Conservation (phyloP, 371 early-diverging fungal genomes). For the Lichtheimia hyalospora region DNA sequence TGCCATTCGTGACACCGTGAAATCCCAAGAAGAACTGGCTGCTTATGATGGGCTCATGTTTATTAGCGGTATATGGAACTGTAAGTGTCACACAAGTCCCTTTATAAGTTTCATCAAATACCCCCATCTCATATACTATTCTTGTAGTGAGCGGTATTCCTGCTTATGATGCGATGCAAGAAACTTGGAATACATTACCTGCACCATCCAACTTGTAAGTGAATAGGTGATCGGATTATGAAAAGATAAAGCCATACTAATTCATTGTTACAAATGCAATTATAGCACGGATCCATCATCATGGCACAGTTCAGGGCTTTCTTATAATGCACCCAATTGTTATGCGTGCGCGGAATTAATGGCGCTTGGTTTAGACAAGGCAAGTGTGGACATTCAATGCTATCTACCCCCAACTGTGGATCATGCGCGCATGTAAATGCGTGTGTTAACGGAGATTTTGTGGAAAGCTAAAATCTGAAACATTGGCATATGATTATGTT, state of each 20-base stretch:
- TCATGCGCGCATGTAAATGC: no score
- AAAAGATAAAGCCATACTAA: neutral
- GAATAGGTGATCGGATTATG: no score
- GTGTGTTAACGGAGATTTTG: neutral
- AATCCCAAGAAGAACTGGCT: slow-evolving; percentile 20
- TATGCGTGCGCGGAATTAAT: slow-evolving; percentile 42
- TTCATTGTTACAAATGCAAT: neutral
- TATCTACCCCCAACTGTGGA: no score
- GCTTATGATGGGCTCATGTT: slow-evolving; percentile 46
- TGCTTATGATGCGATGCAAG: slow-evolving; percentile 27
- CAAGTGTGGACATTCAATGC: slow-evolving; percentile 4
- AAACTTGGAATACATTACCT: slow-evolving; percentile 26
- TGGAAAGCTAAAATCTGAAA: no score
- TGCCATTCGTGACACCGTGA: slow-evolving; percentile 17
- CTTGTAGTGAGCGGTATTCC: slow-evolving; percentile 34
- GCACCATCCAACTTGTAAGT: slow-evolving; percentile 25
- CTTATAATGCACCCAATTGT: slow-evolving; percentile 40
- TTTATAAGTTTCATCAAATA: neutral
- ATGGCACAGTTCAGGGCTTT: slow-evolving; percentile 30
- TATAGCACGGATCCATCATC: slow-evolving; percentile 18
- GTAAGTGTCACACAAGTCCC: slow-evolving; percentile 24
- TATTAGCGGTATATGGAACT: slow-evolving; percentile 44
- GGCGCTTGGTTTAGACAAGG: slow-evolving; percentile 37
- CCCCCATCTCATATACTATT: neutral
- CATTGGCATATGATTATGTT: neutral